phyloP scores from a whole-genome alignment of 148 eudicot genomes.

The Selenicereus undatus region DNA sequence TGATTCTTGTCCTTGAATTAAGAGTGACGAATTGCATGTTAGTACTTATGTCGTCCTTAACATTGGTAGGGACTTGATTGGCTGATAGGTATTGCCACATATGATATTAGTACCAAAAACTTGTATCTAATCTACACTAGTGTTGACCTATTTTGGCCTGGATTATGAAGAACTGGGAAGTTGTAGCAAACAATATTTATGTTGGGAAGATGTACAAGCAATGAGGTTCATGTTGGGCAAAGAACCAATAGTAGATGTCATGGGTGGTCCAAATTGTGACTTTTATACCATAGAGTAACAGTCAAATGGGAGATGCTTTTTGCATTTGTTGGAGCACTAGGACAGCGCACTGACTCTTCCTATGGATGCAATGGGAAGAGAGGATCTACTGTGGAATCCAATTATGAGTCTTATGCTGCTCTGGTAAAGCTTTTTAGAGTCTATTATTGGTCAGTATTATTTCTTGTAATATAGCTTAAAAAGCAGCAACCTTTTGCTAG shows the following conservation, averaged over 20 bases:
- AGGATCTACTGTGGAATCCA: not conserved
- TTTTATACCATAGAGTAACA: too few species aligned
- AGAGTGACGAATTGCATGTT: not conserved
- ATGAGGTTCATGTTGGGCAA: too few species aligned
- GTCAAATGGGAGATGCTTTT: too few species aligned
- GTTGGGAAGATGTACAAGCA: not conserved
- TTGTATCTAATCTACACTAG: not conserved
- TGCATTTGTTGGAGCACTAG: too few species aligned
- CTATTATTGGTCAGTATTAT: not conserved
- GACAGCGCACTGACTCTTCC: too few species aligned
- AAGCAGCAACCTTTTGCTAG: not conserved
- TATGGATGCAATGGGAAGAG: too few species aligned
- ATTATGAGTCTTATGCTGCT: not conserved
- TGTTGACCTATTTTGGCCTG: not conserved
- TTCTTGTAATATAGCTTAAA: not conserved
- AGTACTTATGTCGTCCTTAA: not conserved
- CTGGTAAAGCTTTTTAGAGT: not conserved
- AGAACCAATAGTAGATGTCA: too few species aligned
- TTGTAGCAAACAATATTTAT: not conserved
- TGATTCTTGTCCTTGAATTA: not conserved
- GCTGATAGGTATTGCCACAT: not conserved
- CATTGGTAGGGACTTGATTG: not conserved
- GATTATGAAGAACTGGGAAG: not conserved
- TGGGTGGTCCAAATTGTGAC: too few species aligned
- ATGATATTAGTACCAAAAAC: not conserved